Conservation (phyloP, 2,329 filamentous ascomycete genomes). For the Exophiala alcalophila region DNA sequence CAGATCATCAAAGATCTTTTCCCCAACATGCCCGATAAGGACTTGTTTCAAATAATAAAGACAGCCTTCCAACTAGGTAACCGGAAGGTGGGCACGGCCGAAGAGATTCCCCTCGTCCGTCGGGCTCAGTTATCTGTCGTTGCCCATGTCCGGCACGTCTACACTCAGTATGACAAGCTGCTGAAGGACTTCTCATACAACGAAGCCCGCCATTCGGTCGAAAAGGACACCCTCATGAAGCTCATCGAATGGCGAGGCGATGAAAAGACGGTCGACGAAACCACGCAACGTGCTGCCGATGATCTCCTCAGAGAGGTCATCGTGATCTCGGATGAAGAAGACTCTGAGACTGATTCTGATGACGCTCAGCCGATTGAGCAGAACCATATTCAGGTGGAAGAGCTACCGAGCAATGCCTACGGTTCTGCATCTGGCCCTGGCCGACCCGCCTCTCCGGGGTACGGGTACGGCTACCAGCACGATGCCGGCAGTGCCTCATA, state of each 20-base stretch:
- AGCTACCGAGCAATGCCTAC: slow-evolving; percentile 41
- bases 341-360: slow-evolving; percentile 45
- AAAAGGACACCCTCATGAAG: slow-evolving; percentile 54
- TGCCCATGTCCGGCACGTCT: slow-evolving; percentile 60
- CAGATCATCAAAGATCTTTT: slow-evolving; percentile 61
- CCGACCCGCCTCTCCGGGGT: slow-evolving; percentile 14
- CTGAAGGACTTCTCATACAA: slow-evolving; percentile 53
- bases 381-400: slow-evolving; percentile 42
- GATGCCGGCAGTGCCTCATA: slow-evolving; percentile 38
- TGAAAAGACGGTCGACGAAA: slow-evolving; percentile 51
- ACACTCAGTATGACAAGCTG: slow-evolving; percentile 61
- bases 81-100: slow-evolving; percentile 57
- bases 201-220: slow-evolving; percentile 54
- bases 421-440: slow-evolving; percentile 14
- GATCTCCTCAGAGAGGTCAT: slow-evolving; percentile 64
- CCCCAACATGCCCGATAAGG: slow-evolving; percentile 59
- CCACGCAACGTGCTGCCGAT: slow-evolving; percentile 53
- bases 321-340: slow-evolving; percentile 61
- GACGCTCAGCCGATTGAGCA: slow-evolving; percentile 30
- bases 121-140: slow-evolving; percentile 61
- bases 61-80: slow-evolving; percentile 61
- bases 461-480: slow-evolving; percentile 30
- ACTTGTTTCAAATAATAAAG: slow-evolving; percentile 57
- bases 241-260: slow-evolving; percentile 63
- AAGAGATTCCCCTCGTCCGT: slow-evolving; percentile 53